Evolutionary conservation across 2,329 filamentous ascomycete species (phyloP).

Genomic region (Exophiala sideris): DNA sequence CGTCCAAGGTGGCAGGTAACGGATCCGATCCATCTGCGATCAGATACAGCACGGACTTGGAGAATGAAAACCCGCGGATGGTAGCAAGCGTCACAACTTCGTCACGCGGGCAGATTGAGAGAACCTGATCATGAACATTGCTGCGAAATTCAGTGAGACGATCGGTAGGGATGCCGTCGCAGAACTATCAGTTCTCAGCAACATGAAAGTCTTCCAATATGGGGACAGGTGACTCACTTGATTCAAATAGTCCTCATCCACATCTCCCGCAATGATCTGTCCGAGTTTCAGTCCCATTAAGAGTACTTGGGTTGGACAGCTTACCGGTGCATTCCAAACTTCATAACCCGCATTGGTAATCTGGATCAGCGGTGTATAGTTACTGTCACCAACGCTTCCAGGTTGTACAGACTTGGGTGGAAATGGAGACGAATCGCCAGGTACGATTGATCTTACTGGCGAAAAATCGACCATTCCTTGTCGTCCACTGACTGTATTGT

Average conservation of each 20-base stretch:
- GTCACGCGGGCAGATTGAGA: constrained; percentile 1
- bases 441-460: background rate
- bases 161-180: background rate
- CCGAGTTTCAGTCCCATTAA: background rate
- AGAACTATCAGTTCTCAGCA: background rate
- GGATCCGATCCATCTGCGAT: constrained; percentile 2
- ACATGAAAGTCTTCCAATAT: too few relatives aligned
- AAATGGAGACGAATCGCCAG: background rate
- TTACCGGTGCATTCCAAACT: constrained; percentile 2
- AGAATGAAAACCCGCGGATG: background rate
- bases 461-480: constrained; percentile 1
- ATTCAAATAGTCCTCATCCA: constrained; percentile 2
- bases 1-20: background rate
- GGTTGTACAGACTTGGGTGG: background rate
- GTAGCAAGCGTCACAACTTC: background rate
- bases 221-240: background rate
- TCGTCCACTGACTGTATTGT: background rate
- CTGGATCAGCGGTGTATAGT: background rate
- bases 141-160: background rate
- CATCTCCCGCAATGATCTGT: background rate
- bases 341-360: constrained; percentile 1
- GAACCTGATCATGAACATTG: background rate
- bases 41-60: background rate
- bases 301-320: background rate
- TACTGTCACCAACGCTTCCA: background rate